A percentile compares a stretch with the other conserved stretches of the same genome.
These are phyloP conservation scores for Nannochloris sp. DNA, from an alignment of 139 green algal species.

Conservation along the genomic window DNA sequence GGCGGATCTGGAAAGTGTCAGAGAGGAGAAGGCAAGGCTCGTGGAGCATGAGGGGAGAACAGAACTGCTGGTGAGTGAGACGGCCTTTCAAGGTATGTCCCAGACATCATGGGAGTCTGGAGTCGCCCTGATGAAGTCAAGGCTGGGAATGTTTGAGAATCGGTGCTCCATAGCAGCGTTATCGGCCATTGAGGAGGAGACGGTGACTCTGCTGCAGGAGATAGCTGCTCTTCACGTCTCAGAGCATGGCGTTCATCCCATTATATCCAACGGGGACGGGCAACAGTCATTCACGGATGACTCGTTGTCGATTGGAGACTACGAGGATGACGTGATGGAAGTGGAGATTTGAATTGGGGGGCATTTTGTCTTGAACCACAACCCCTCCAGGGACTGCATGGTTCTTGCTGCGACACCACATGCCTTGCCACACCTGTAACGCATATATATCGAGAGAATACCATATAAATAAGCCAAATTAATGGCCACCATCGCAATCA, in stretches of 20 bases:
- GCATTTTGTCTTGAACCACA: background rate
- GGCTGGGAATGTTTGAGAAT: conserved; percentile 1
- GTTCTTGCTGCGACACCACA: conserved; percentile 1
- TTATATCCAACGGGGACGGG: background rate
- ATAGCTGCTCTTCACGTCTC: background rate
- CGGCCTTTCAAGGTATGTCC: background rate
- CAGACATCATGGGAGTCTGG: conserved; percentile 2
- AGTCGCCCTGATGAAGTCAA: background rate
- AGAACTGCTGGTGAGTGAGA: background rate
- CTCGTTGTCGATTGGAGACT: conserved; percentile 1
- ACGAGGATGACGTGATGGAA: background rate
- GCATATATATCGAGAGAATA: background rate
- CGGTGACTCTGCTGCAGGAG: background rate
- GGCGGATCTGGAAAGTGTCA: background rate
- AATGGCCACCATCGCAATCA: background rate
- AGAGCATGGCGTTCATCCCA: background rate
- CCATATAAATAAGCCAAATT: background rate
- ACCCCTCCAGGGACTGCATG: conserved; percentile 2
- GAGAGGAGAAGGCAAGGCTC: conserved; percentile 1
- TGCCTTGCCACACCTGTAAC: background rate
- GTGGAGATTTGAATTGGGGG: background rate
- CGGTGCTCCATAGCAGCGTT: background rate
- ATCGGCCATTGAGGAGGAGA: background rate
- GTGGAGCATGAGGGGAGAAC: conserved; percentile 1
- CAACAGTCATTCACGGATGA: background rate